phyloP scores from a whole-genome alignment of 495 filamentous ascomycete species.

The Lentithecium fluviatile region DNA sequence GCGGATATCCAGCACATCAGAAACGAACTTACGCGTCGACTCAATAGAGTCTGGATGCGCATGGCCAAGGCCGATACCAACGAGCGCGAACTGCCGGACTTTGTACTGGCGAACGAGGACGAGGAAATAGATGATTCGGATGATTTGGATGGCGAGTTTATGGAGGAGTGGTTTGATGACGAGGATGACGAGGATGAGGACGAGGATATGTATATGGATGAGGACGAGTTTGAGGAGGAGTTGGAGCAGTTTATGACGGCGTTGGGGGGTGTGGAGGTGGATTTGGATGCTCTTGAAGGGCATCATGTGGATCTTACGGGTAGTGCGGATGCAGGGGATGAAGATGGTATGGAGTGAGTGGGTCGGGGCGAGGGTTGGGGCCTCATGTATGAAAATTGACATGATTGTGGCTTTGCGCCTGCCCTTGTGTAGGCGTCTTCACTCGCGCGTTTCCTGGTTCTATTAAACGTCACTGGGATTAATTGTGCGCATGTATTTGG shows the following conservation, averaged over 20 bases:
- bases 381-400: too few relatives aligned
- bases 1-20: slow-evolving; percentile 1
- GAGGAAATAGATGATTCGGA: not conserved
- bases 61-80: not conserved
- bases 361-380: too few relatives aligned
- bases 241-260: not conserved
- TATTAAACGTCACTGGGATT: too few relatives aligned
- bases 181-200: too few relatives aligned
- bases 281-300: not conserved
- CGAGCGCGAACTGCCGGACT: not conserved
- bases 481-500: too few relatives aligned
- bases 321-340: not conserved
- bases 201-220: not conserved
- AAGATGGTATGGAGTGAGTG: not conserved
- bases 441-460: too few relatives aligned
- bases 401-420: too few relatives aligned
- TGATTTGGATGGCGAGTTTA: not conserved
- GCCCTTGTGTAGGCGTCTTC: too few relatives aligned
- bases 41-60: not conserved
- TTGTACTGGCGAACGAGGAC: not conserved
- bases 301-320: not conserved
- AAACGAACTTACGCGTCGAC: not conserved
- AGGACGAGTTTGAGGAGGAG: not conserved
- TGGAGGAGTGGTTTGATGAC: not conserved
- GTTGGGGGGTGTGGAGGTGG: not conserved